Percentiles rank a stretch among this genome's conserved stretches.
phyloP scores from a whole-genome alignment of 225 moss, liverwort and hornwort species.

The Sphagnum contortum region DNA sequence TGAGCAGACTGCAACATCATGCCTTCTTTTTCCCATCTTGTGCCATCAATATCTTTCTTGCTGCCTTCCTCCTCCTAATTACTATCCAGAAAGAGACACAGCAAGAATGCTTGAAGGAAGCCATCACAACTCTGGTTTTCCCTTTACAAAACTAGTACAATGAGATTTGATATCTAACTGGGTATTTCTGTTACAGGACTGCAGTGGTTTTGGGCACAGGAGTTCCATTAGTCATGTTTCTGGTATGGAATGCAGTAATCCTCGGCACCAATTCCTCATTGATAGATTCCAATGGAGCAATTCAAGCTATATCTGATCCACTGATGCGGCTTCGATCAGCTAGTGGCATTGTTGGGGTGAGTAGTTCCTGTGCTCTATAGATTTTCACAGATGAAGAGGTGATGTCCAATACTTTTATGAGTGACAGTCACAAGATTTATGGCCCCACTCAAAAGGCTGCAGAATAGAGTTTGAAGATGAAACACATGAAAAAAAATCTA shows the following conservation, averaged over 20 bases:
- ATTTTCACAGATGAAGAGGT: too few relatives aligned
- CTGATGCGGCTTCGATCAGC: slow-evolving; percentile 51
- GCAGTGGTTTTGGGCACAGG: slow-evolving; percentile 82
- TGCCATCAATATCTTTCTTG: too few relatives aligned
- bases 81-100: too few relatives aligned
- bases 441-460: not conserved
- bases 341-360: slow-evolving; percentile 79
- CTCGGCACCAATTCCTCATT: slow-evolving; percentile 60
- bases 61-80: too few relatives aligned
- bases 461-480: too few relatives aligned
- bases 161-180: too few relatives aligned
- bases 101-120: too few relatives aligned
- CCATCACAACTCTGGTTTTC: too few relatives aligned
- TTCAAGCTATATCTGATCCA: slow-evolving; percentile 55
- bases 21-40: too few relatives aligned
- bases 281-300: slow-evolving; percentile 30
- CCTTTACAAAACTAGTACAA: too few relatives aligned
- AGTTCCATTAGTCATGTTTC: slow-evolving; percentile 76
- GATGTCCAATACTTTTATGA: not conserved
- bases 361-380: not conserved
- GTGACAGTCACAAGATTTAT: not conserved
- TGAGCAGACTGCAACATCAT: too few relatives aligned
- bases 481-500: too few relatives aligned
- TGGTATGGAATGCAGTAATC: slow-evolving; percentile 93
- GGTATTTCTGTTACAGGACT: slow-evolving; percentile 30